Evolutionary conservation across 2,329 filamentous ascomycete species (phyloP).

Genomic region (Cytospora leucostoma): DNA sequence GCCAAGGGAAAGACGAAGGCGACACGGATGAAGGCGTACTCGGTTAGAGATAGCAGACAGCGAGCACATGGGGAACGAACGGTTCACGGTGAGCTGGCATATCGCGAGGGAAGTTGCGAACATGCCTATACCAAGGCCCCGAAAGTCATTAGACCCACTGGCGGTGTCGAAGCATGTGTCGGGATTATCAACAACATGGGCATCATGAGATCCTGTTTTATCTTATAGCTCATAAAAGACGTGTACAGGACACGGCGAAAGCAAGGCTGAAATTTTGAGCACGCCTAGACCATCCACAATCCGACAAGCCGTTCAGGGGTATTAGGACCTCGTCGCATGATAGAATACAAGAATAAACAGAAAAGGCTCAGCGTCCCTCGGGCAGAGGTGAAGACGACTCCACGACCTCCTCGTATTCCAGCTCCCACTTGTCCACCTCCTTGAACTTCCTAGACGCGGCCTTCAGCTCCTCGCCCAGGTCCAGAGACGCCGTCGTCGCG

Average conservation of each 20-base stretch:
- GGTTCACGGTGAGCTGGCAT: neutral
- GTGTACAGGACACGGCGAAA: constrained; percentile 11
- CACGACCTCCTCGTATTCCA: constrained; percentile 66
- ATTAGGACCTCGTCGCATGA: constrained; percentile 20
- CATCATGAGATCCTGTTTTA: neutral
- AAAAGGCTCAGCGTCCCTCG: constrained; percentile 24
- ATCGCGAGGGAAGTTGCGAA: neutral
- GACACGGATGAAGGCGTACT: neutral
- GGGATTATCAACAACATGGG: neutral
- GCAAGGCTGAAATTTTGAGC: constrained; percentile 4
- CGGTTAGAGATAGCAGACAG: neutral
- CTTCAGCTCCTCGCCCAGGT: constrained; percentile 57
- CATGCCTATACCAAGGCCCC: neutral
- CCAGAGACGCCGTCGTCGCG: constrained; percentile 39
- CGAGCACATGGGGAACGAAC: neutral
- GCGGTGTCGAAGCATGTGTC: constrained; percentile 15
- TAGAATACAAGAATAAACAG: constrained; percentile 8
- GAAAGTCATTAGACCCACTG: neutral
- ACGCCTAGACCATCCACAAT: constrained; percentile 12
- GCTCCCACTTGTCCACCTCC: constrained; percentile 69
- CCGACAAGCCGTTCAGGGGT: constrained; percentile 20
- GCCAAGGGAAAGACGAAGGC: neutral
- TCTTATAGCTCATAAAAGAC: constrained; percentile 7
- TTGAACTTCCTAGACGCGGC: constrained; percentile 63
- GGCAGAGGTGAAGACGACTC: constrained; percentile 56